Conservation (phyloP, 345 rosid genomes). For the Pugionium cornutum region DNA sequence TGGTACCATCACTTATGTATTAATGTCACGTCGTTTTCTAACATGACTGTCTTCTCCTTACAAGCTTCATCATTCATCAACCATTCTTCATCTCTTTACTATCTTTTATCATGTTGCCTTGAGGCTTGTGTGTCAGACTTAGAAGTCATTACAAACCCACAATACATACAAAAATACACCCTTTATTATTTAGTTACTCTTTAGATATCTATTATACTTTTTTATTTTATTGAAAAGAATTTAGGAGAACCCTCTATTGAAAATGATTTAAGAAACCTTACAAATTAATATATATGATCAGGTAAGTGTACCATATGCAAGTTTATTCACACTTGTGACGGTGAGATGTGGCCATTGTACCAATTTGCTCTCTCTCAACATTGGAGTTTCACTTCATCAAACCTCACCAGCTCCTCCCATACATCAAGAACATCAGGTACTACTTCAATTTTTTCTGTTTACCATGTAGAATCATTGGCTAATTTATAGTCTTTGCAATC, state of each 20-base stretch:
- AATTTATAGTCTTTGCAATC: conserved; percentile 11
- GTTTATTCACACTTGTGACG: conserved; percentile 69
- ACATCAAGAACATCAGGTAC: conserved; percentile 63
- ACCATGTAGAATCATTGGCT: conserved; percentile 14
- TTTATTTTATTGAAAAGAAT: too few species aligned
- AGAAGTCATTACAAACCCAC: conserved; percentile 33
- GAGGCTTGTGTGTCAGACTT: conserved; percentile 40
- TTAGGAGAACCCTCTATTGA: too few species aligned
- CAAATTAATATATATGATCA: conserved; percentile 35
- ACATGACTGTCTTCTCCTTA: conserved; percentile 45
- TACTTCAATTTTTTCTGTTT: background rate
- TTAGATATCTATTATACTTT: background rate
- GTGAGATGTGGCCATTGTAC: conserved; percentile 96
- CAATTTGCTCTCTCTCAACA: conserved; percentile 79
- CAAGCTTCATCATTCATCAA: conserved; percentile 31
- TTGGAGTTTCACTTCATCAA: conserved; percentile 66
- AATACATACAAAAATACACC: conserved; percentile 27
- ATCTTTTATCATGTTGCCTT: conserved; percentile 42
- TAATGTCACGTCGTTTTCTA: conserved; percentile 46
- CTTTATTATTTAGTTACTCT: background rate
- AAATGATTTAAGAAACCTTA: background rate
- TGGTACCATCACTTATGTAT: conserved; percentile 33
- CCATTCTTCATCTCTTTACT: conserved; percentile 40
- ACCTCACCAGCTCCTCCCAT: conserved; percentile 42
- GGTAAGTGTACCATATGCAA: conserved; percentile 90